Evolutionary conservation across 345 rosid genomes (phyloP).

Genomic region (Litchi chinensis): DNA sequence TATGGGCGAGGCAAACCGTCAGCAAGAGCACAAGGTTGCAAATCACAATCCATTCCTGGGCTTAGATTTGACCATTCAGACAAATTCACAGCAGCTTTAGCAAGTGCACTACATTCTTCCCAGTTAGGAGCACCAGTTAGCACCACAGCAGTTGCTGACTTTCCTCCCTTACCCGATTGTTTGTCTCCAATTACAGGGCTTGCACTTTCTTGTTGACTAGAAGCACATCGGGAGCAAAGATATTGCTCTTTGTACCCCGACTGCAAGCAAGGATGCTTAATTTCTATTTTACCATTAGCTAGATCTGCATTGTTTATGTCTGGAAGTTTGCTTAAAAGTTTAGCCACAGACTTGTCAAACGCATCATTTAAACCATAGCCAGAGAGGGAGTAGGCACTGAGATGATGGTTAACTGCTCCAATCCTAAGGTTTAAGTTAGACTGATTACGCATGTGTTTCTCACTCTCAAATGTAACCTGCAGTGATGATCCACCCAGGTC

Average conservation of each 20-base stretch:
- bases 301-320: conserved; percentile 44
- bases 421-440: conserved; percentile 74
- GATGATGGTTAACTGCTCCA: conserved; percentile 78
- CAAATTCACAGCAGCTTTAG: conserved; percentile 77
- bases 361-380: conserved; percentile 99
- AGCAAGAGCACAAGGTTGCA: conserved; percentile 92
- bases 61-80: conserved; percentile 78
- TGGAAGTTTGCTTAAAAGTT: conserved; percentile 52
- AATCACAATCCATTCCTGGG: conserved; percentile 77
- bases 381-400: conserved; percentile 92
- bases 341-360: conserved; percentile 84
- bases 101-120: conserved; percentile 79
- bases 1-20: conserved; percentile 74
- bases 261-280: conserved; percentile 91
- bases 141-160: conserved; percentile 63
- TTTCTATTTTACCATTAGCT: conserved; percentile 57
- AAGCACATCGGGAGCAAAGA: conserved; percentile 68
- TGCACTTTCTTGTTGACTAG: conserved; percentile 42
- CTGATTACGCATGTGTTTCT: conserved; percentile 50
- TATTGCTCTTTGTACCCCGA: conserved; percentile 80
- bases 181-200: conserved; percentile 46
- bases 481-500: conserved; percentile 99
- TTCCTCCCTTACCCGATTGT: conserved; percentile 48
- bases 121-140: conserved; percentile 88
- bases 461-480: conserved; percentile 95